Evolutionary conservation across 208 protist species (phyloP), one percentile per base, ranked within the genome.

Genomic region (Wallacemonas sp.): DNA sequence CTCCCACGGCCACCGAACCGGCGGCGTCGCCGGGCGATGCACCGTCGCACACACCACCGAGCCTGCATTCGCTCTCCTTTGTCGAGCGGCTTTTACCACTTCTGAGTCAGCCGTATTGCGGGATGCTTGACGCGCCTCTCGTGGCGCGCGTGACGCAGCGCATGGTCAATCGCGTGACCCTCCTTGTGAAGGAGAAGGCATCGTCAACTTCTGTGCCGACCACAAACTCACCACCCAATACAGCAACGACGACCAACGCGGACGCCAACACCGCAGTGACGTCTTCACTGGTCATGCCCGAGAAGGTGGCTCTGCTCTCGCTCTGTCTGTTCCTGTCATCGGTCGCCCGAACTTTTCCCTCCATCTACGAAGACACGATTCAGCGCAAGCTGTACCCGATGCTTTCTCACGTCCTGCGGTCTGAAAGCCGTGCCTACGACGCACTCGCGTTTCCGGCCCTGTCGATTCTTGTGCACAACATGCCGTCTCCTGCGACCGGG

Each of bases 381-480:
- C 48, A 74, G 27, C 61, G 58, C 27, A 62, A 81, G 48, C 41
- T 92, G 5, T 83, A 78, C 60, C 79, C 83, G 4, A 49, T 85
- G 36, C 71, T 93, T n/a, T 77, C 71, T 36, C 65, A 72, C 39
- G 72, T 74, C 2, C 34, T 88, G 24, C 68, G 66, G 41, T 52
- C 72, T 38, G 65, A 43, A 48, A 71, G 68, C 55, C 56, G 62
- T 11, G 61, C 66, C 54, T 88, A 82, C 62, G 73, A 78, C 55
- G 68, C 61, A 24, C 61, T 78, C 32, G 78, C 77, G 12, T 78
- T 88, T 65, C 79, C 83, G 3, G 76, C 80, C 21, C 73, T 93
- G 49, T 61, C 76, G 9, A 33, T 93, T 16, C 65, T 93, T 9
- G 77, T 76, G 23, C 75, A 88, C 54, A 93, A 93, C 57, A 74